Evolutionary conservation across 805 yeast species (phyloP), one percentile per base, ranked within the genome.

Genomic region (Barnettozyma californica): DNA sequence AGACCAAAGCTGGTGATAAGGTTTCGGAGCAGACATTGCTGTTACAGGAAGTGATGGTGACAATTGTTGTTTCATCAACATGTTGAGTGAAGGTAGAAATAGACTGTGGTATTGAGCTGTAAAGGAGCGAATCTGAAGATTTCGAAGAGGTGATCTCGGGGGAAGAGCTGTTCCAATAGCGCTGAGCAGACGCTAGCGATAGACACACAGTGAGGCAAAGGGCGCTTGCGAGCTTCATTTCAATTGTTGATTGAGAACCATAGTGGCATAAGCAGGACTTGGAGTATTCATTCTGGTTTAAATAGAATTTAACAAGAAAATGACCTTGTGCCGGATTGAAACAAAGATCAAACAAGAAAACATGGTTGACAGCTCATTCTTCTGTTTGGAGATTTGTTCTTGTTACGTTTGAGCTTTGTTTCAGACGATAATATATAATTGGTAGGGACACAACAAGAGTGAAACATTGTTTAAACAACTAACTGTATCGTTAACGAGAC

Each of bases 21-120:
- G 68, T 60, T 31, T 60, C 52, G 43, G 67, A 61, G 25, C 51
- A 49, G 19, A 20, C 9, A 23, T 47, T 40, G 42, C 52, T 59
- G 1, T 51, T 43, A 38, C 60, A 56, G 5, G 56, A 49, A 8
- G 56, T 54, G 4, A 47, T 8, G 5, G 54, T 45, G 13, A 53
- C 41, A 26, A 51, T 29, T 19, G 62, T 59, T 1, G 57, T 55
- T 2, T 38, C 33, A 34, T 26, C 33, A 7, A 25, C 9, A n/a
- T 16, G 9, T 31, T 26, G 16, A 9, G 31, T 16, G 9, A 34
- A n/a, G 4, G 43, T 25, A 6, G 34, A 16, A 7, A 26, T 11
- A 40, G 33, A 21, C 41, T 26, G 31, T 18, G 23, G 16, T 16
- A 3, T 25, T 16, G 39, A 43, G 34, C 41, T 36, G 46, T 23